Evolutionary conservation across 2,329 filamentous ascomycete species (phyloP), one percentile per base, ranked within the genome.

Genomic region (Scytalidium lignicola): DNA sequence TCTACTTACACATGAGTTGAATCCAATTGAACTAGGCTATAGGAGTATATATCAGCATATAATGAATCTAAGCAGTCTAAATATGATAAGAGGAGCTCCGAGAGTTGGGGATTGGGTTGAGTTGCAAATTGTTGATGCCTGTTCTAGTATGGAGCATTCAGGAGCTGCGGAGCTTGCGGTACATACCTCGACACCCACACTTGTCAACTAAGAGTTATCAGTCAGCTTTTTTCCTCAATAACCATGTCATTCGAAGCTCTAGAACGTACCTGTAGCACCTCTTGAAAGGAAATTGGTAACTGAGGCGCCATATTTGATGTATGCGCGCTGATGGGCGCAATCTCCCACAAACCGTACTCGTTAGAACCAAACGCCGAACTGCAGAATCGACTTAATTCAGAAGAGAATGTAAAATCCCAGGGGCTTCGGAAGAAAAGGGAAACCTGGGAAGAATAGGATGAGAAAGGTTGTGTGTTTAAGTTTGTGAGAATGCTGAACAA

Each of bases 201-300:
- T 74, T 57, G 74, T 76, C 67, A 79, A 71, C 75, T 78, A 57
- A 46, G 10, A 59, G 43, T 48, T 49, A 49, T 46, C 44, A 53
- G 58, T 63, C 43, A 68, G 61, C 57, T 60, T 55, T 44, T 60
- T 79, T 72, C 55, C 42, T 85, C 85, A 29, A 93, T 88, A 17
- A 93, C 95, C 86, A 55, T 90, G 88, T 62, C 89, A 93, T 66
- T 79, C 95, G 44, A 85, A 88, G 44, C 88, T 76, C 32, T 95
- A 55, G 95, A 88, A 0, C 89, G 87, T 43, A 85, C 82, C 77
- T 91, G 88, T 70, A 92, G 80, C 66, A 92, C 82, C 83, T 95
- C 90, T 70, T 86, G 87, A 73, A 96, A 95, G 78, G 90, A 90
- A 75, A 96, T 95, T 66, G 88, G 90, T 67, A 95, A 78, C 72